A percentile compares a stretch with the other conserved stretches of the same genome.
Evolutionary conservation across 495 filamentous ascomycete genomes (phyloP).

Genomic region (Hypoxylon lenormandii): DNA sequence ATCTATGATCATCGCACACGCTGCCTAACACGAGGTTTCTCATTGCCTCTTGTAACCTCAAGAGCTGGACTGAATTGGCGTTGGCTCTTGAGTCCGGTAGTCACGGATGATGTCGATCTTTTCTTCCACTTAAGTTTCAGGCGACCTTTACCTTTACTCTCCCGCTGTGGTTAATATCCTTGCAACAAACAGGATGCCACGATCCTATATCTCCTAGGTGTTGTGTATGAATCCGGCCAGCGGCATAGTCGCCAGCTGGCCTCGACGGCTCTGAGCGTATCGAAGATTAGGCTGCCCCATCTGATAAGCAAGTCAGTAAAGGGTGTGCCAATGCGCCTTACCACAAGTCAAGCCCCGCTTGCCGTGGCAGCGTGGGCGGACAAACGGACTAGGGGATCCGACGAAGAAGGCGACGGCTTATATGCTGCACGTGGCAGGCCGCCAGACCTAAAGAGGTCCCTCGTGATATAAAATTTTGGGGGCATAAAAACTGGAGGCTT

Average conservation of each 20-base stretch:
- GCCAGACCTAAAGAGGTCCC: conserved; percentile 33
- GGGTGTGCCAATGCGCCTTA: conserved; percentile 37
- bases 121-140: conserved; percentile 12
- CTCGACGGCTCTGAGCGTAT: conserved; percentile 21
- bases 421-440: conserved; percentile 42
- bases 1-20: conserved; percentile 19
- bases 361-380: conserved; percentile 17
- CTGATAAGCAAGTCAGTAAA: conserved; percentile 33
- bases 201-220: conserved; percentile 12
- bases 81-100: conserved; percentile 18
- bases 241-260: conserved; percentile 17
- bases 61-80: conserved; percentile 16
- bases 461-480: conserved; percentile 44
- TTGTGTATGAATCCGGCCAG: conserved; percentile 12
- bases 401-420: conserved; percentile 27
- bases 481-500: conserved; percentile 40
- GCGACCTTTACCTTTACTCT: conserved; percentile 11
- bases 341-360: conserved; percentile 41
- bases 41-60: conserved; percentile 18
- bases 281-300: conserved; percentile 27
- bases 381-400: conserved; percentile 11
- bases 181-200: conserved; percentile 20
- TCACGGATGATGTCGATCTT: conserved; percentile 23
- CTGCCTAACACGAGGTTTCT: conserved; percentile 35
- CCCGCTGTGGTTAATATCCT: conserved; percentile 22